Conservation (phyloP, 139 green algal genomes). For the Medakamo hakoo region DNA sequence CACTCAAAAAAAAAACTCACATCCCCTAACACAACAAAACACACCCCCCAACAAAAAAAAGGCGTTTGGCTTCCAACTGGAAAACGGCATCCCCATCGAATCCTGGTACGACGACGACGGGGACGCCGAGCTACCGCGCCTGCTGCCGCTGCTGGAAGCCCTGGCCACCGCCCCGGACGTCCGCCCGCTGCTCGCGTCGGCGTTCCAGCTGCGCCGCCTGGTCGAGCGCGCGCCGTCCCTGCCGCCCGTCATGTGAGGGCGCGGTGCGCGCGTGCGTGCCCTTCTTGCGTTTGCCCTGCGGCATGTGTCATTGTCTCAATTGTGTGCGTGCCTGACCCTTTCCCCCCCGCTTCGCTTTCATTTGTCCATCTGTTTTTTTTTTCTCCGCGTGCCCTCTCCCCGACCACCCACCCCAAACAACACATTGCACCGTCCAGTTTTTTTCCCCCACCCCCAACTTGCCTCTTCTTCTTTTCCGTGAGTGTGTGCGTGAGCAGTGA, state of each 20-base stretch:
- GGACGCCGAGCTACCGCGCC: conserved; percentile 60
- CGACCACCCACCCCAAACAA: background rate
- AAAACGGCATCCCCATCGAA: conserved; percentile 93
- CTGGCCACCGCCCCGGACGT: conserved; percentile 24
- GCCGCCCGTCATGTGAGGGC: too few species aligned
- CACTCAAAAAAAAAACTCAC: too few species aligned
- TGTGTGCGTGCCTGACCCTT: too few species aligned
- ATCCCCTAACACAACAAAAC: too few species aligned
- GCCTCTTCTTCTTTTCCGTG: too few species aligned
- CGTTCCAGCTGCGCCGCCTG: conserved; percentile 26
- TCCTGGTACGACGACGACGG: conserved; percentile 76
- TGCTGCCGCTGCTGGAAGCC: conserved; percentile 83
- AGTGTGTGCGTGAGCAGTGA: too few species aligned
- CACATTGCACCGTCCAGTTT: too few species aligned
- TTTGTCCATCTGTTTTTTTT: background rate
- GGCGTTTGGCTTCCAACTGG: conserved; percentile 71
- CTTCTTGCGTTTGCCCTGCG: too few species aligned
- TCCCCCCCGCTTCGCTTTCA: too few species aligned
- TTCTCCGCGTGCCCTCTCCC: background rate
- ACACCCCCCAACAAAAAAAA: conserved; percentile 36
- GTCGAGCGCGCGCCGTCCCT: background rate
- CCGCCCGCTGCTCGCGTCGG: conserved; percentile 25
- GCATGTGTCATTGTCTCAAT: too few species aligned
- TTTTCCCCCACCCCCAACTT: too few species aligned
- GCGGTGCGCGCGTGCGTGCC: too few species aligned